phyloP scores from a whole-genome alignment of 1,284 basidiomycete genomes.

The Ceratobasidium sp. region DNA sequence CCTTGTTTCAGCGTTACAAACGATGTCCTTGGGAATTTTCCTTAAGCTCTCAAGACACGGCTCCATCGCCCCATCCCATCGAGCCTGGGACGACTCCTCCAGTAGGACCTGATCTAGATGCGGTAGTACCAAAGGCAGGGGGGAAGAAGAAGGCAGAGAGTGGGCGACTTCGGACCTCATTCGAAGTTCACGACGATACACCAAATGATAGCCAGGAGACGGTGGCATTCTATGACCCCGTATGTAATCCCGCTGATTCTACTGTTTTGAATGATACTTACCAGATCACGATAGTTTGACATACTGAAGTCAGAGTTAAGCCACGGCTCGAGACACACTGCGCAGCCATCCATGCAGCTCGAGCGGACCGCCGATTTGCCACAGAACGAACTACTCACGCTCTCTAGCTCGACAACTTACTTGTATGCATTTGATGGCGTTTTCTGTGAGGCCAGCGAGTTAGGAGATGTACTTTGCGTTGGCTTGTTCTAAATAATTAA shows the following conservation, averaged over 20 bases:
- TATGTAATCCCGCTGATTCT: slow-evolving; percentile 21
- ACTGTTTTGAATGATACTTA: slow-evolving; percentile 56
- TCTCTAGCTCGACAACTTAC: slow-evolving; percentile 78
- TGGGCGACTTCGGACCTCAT: slow-evolving; percentile 6
- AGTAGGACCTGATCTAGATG: slow-evolving; percentile 5
- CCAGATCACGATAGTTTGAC: slow-evolving; percentile 72
- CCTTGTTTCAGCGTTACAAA: slow-evolving; percentile 85
- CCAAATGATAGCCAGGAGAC: slow-evolving; percentile 21
- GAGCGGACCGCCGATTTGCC: slow-evolving; percentile 73
- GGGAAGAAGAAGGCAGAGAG: slow-evolving; percentile 14
- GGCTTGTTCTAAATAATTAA: slow-evolving; percentile 55
- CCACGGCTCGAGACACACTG: slow-evolving; percentile 65
- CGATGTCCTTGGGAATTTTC: slow-evolving; percentile 86
- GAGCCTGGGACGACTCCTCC: slow-evolving; percentile 33
- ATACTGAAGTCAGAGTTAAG: slow-evolving; percentile 54
- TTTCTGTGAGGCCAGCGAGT: slow-evolving; percentile 77
- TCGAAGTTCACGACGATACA: slow-evolving; percentile 6
- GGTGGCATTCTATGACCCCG: slow-evolving; percentile 7
- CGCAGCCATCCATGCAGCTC: slow-evolving; percentile 81
- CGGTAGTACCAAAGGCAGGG: not conserved
- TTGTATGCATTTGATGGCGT: slow-evolving; percentile 77
- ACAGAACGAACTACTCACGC: slow-evolving; percentile 62
- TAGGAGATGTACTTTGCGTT: slow-evolving; percentile 75
- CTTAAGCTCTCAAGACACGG: slow-evolving; percentile 72
- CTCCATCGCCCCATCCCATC: slow-evolving; percentile 47